Evolutionary conservation across 768 basidiomycete genomes (phyloP).

Genomic region (Boletus sensibilis): DNA sequence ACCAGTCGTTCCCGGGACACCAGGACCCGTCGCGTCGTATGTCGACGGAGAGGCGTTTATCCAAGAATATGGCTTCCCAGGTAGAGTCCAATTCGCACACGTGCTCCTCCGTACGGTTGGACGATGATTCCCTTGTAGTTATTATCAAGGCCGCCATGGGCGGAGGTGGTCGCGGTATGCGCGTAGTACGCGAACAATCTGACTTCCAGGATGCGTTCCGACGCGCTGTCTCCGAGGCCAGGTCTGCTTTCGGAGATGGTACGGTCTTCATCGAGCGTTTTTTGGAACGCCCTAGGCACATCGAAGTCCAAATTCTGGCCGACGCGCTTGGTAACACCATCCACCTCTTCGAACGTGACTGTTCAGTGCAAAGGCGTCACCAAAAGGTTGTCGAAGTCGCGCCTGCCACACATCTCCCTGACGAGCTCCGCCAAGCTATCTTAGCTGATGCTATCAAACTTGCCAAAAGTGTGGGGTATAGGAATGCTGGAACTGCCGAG

Average conservation of each 20-base stretch:
- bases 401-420: conserved; percentile 90
- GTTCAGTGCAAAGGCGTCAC: conserved; percentile 96
- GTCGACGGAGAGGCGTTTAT: conserved; percentile 84
- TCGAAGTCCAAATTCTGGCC: conserved; percentile 94
- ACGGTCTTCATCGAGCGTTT: conserved; percentile 99
- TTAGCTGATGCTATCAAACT: conserved; percentile 90
- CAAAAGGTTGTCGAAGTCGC: conserved; percentile 99
- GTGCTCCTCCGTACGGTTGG: conserved; percentile 5
- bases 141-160: conserved; percentile 99
- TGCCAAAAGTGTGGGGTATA: conserved; percentile 89
- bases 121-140: conserved; percentile 45
- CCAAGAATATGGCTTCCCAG: conserved; percentile 94
- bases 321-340: conserved; percentile 92
- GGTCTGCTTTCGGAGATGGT: conserved; percentile 95
- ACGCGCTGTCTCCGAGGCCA: conserved; percentile 93
- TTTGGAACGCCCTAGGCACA: conserved; percentile 94
- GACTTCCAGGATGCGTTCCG: conserved; percentile 89
- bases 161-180: conserved; percentile 98
- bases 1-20: conserved; percentile 96
- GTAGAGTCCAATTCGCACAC: conserved; percentile 36
- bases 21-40: conserved; percentile 85
- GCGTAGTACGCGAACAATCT: conserved; percentile 92
- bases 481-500: conserved; percentile 97
- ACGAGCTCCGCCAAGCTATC: conserved; percentile 87
- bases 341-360: conserved; percentile 98